Percentiles rank a stretch among this genome's conserved stretches.
phyloP scores from a whole-genome alignment of 768 basidiomycete genomes.

The Kwoniella heveanensis region DNA sequence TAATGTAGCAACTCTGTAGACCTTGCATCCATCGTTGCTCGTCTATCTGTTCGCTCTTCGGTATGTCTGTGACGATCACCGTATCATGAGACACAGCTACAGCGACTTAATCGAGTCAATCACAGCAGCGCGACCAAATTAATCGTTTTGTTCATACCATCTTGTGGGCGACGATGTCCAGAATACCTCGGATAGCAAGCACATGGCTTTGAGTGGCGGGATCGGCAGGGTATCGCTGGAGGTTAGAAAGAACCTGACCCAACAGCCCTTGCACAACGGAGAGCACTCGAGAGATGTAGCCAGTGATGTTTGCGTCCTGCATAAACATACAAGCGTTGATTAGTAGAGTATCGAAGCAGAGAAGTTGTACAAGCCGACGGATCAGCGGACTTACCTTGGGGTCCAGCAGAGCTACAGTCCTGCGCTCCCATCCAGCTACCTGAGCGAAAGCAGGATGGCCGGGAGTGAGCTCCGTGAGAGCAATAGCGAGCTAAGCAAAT shows the following conservation, averaged over 20 bases:
- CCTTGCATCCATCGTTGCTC: too few species aligned
- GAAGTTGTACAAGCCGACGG: not conserved
- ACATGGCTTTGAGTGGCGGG: conserved; percentile 10
- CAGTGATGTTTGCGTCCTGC: conserved; percentile 23
- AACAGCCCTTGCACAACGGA: conserved; percentile 20
- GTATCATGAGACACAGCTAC: too few species aligned
- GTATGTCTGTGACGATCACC: too few species aligned
- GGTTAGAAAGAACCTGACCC: conserved; percentile 3
- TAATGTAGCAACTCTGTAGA: too few species aligned
- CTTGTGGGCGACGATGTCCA: conserved; percentile 27
- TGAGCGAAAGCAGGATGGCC: conserved; percentile 13
- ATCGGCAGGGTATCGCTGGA: conserved; percentile 20
- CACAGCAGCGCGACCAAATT: too few species aligned
- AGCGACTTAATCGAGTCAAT: too few species aligned
- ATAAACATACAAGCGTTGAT: not conserved
- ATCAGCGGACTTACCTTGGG: conserved; percentile 18
- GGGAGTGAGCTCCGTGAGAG: conserved; percentile 21
- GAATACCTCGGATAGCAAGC: conserved; percentile 12
- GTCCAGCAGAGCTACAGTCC: conserved; percentile 26
- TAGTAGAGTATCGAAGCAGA: too few species aligned
- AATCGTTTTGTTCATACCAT: not conserved
- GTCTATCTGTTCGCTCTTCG: not conserved
- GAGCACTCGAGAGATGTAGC: conserved; percentile 21
- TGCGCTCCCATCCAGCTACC: conserved; percentile 24
- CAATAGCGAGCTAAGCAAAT: conserved; percentile 23